A percentile compares a stretch with the other conserved stretches of the same genome.
These are phyloP conservation scores for Kuraishia cidri DNA, from an alignment of 805 yeast genomes.

Conservation along the genomic window DNA sequence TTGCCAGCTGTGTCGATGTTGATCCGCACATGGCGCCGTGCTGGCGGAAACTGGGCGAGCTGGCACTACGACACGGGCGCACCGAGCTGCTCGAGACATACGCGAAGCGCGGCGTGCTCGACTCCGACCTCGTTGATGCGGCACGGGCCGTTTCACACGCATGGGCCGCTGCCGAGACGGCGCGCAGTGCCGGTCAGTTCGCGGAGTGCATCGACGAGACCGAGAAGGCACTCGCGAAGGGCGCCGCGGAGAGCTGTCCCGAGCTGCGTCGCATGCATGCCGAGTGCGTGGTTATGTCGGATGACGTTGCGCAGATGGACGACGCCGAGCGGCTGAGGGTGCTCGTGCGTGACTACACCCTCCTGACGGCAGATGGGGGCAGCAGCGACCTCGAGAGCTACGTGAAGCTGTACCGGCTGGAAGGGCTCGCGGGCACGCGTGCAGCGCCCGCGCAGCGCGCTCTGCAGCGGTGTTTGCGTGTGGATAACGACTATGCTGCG, in stretches of 20 bases:
- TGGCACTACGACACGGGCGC: slow-evolving; percentile 45
- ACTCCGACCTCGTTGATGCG: not conserved
- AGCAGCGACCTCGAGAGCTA: slow-evolving; percentile 10
- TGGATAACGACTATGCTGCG: slow-evolving; percentile 60
- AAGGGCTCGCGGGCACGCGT: slow-evolving; percentile 14
- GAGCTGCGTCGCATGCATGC: no score
- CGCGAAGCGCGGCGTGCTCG: not conserved
- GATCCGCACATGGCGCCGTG: slow-evolving; percentile 34
- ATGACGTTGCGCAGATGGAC: no score
- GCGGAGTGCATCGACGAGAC: not conserved
- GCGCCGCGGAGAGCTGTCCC: not conserved
- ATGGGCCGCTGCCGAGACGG: not conserved
- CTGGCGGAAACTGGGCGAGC: slow-evolving; percentile 33
- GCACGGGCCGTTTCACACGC: not conserved
- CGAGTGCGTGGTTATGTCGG: no score
- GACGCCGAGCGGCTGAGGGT: slow-evolving; percentile 1
- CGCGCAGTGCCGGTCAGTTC: not conserved
- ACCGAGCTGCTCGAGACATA: slow-evolving; percentile 14
- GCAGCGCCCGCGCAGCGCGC: slow-evolving; percentile 8
- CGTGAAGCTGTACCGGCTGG: slow-evolving; percentile 15
- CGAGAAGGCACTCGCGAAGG: not conserved
- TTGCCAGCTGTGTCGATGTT: slow-evolving; percentile 36
- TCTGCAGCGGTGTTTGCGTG: slow-evolving; percentile 52
- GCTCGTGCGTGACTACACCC: slow-evolving; percentile 13
- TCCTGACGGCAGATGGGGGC: slow-evolving; percentile 7